These are phyloP conservation scores for maize (Zea mays) DNA, from an alignment of 176 grass and related monocot species.

Conservation along the genomic window DNA sequence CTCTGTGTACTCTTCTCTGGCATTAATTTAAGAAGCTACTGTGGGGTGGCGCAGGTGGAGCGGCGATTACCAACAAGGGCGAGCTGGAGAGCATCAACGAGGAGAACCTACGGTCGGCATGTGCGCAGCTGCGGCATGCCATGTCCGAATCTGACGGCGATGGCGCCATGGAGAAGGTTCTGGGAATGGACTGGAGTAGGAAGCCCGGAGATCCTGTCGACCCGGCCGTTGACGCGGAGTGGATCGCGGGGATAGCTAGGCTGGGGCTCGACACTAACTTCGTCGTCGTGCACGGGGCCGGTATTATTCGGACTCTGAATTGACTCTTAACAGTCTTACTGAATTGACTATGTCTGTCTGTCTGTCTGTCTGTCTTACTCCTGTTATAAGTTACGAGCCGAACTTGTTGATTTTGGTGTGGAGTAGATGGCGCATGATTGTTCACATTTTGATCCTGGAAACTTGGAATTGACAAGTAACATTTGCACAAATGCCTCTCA, in stretches of 20 bases:
- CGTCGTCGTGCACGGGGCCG: conserved; percentile 82
- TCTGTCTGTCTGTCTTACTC: conserved; percentile 6
- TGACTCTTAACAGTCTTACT: conserved; percentile 10
- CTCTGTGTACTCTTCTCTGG: background rate
- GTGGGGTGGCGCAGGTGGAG: conserved; percentile 56
- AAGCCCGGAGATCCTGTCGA: conserved; percentile 40
- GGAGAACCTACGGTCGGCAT: conserved; percentile 55
- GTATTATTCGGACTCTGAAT: conserved; percentile 40
- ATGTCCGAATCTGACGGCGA: conserved; percentile 49
- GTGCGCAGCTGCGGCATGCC: conserved; percentile 68
- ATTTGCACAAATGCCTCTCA: background rate
- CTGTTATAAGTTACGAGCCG: background rate
- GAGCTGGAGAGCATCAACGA: conserved; percentile 79
- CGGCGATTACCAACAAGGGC: conserved; percentile 92
- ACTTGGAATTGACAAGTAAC: background rate
- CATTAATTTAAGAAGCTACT: conserved; percentile 14
- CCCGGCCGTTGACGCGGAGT: conserved; percentile 38
- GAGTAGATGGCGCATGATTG: background rate
- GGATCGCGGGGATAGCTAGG: conserved; percentile 20
- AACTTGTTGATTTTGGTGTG: conserved; percentile 14
- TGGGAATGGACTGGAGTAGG: conserved; percentile 84
- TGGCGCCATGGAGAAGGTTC: conserved; percentile 32
- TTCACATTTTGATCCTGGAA: background rate
- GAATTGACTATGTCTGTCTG: background rate
- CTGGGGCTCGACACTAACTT: conserved; percentile 64